Percentiles rank a stretch among this genome's conserved stretches.
Conservation (phyloP, 2,329 filamentous ascomycete species). For the Diaporthe aspalathi region DNA sequence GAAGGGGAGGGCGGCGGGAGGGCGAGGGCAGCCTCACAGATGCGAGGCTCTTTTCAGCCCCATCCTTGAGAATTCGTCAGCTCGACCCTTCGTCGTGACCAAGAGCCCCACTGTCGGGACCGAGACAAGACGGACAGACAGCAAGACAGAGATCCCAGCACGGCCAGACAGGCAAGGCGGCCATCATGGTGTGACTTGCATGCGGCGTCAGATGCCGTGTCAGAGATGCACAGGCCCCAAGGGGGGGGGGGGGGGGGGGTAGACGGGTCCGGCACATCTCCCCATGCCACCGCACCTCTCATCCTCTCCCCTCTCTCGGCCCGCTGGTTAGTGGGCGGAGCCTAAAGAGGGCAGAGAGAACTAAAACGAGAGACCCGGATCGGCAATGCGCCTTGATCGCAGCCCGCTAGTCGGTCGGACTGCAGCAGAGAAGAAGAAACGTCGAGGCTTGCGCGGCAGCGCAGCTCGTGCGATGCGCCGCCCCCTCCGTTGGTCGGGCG, state of each 20-base stretch:
- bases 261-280: not conserved
- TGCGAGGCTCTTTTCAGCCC: constrained; percentile 22
- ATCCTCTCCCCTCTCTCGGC: constrained; percentile 10
- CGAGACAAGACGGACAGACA: not conserved
- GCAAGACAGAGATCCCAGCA: not conserved
- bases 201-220: not conserved
- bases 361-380: not conserved
- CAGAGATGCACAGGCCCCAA: not conserved
- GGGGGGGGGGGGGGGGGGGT: not conserved
- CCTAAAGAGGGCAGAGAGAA: not conserved
- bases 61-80: constrained; percentile 2
- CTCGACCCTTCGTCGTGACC: not conserved
- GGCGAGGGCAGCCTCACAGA: constrained; percentile 18
- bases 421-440: constrained; percentile 6
- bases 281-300: not conserved
- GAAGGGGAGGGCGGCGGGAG: not conserved
- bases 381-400: constrained; percentile 3
- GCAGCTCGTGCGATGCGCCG: not conserved
- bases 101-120: constrained; percentile 21
- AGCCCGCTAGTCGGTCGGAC: constrained; percentile 24
- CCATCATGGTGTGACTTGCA: not conserved
- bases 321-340: not conserved
- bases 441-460: constrained; percentile 26
- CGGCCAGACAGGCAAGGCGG: not conserved
- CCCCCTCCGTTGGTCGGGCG: not conserved